These are phyloP conservation scores for Phytophthora pistaciae DNA, from an alignment of 352 stramenopile genomes.

Conservation along the genomic window DNA sequence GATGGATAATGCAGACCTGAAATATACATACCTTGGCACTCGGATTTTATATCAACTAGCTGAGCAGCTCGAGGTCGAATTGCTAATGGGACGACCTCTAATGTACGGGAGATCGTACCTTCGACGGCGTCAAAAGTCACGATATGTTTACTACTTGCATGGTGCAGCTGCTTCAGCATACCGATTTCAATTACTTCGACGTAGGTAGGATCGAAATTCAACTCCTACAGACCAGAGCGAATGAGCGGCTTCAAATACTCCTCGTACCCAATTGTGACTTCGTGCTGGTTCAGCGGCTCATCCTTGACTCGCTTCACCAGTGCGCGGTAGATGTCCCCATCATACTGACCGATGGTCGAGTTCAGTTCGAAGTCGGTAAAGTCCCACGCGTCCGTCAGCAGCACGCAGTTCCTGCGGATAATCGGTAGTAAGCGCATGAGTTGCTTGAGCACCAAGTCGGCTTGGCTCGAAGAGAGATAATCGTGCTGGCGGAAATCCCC, in stretches of 20 bases:
- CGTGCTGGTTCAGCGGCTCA: constrained; percentile 48
- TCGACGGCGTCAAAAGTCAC: too few relatives aligned
- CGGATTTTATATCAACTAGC: too few relatives aligned
- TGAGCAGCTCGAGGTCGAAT: too few relatives aligned
- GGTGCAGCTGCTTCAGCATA: too few relatives aligned
- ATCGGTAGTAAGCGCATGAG: constrained; percentile 37
- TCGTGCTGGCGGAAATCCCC: constrained; percentile 50
- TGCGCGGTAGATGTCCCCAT: constrained; percentile 57
- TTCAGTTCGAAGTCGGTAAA: constrained; percentile 70
- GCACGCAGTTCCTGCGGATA: constrained; percentile 52
- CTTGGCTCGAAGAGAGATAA: constrained; percentile 38
- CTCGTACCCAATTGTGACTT: constrained; percentile 47
- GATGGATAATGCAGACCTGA: too few relatives aligned
- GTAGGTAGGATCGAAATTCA: constrained; percentile 1
- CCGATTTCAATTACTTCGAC: too few relatives aligned
- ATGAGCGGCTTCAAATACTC: constrained; percentile 40
- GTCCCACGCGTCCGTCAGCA: constrained; percentile 43
- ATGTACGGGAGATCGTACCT: too few relatives aligned
- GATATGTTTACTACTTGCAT: too few relatives aligned
- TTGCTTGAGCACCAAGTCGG: constrained; percentile 12
- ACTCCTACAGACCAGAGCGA: constrained; percentile 11
- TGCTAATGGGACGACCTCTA: too few relatives aligned
- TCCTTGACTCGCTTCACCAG: constrained; percentile 36
- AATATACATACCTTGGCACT: too few relatives aligned
- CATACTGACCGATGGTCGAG: constrained; percentile 53